phyloP scores from a whole-genome alignment of 805 yeast species.

The Isabelozyma gotoi region DNA sequence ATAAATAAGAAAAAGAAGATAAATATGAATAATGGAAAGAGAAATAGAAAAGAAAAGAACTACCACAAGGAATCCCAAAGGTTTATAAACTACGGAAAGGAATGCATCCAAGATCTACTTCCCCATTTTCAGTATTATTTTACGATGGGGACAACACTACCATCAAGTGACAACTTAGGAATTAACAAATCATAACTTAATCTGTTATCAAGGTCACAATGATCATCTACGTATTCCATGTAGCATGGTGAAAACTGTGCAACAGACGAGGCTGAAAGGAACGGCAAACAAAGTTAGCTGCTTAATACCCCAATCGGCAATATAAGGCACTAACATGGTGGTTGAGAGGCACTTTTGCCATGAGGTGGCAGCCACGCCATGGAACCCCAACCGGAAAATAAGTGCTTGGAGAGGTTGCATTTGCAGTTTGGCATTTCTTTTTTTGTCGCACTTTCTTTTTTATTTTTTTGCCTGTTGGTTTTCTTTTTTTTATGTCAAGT shows the following conservation, averaged over 20 bases:
- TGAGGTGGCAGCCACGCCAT: neutral
- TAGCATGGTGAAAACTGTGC: neutral
- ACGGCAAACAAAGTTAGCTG: neutral
- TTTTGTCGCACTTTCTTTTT: neutral
- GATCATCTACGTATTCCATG: neutral
- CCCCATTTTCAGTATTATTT: neutral
- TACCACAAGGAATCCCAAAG: neutral
- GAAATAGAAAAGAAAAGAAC: too few species aligned
- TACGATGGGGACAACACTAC: neutral
- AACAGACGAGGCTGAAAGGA: neutral
- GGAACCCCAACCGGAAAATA: neutral
- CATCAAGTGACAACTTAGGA: neutral
- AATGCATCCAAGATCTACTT: neutral
- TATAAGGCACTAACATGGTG: neutral
- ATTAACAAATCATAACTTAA: neutral
- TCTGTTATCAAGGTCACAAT: neutral
- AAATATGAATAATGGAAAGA: neutral
- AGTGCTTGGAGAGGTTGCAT: neutral
- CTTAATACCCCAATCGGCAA: neutral
- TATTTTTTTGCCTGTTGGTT: too few species aligned
- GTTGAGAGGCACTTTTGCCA: neutral
- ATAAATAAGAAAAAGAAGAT: neutral
- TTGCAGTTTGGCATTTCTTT: neutral
- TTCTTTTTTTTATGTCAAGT: neutral
- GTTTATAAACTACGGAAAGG: too few species aligned